phyloP scores from a whole-genome alignment of 202 grass and related monocot genomes.

The Sporobolus alterniflorus region DNA sequence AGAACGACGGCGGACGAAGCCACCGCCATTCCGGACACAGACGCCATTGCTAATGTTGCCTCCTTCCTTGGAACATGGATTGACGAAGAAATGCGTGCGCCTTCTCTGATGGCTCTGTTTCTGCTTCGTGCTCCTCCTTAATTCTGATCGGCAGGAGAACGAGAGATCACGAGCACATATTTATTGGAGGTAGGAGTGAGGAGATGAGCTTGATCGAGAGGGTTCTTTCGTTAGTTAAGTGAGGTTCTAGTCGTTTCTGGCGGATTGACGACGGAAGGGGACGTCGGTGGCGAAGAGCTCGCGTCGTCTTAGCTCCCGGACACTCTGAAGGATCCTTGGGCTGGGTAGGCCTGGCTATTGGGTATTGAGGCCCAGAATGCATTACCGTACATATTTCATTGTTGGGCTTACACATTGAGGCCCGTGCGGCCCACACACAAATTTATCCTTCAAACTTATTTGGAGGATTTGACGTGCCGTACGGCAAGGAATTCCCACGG shows the following conservation, averaged over 20 bases:
- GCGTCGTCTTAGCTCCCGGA: background rate
- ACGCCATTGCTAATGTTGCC: background rate
- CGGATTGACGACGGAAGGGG: background rate
- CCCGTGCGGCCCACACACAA: background rate
- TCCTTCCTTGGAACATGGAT: background rate
- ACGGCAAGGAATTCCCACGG: too few species aligned
- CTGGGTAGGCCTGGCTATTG: background rate
- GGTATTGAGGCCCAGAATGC: background rate
- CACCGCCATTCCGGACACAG: background rate
- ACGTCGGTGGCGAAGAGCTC: background rate
- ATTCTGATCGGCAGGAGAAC: background rate
- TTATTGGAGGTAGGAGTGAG: background rate
- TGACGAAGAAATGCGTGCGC: background rate
- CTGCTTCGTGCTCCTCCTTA: background rate
- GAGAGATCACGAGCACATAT: background rate
- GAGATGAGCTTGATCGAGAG: background rate
- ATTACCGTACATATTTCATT: background rate
- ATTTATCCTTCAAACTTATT: too few species aligned
- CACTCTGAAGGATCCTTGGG: background rate
- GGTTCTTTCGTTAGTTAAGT: background rate
- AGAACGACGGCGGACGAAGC: background rate
- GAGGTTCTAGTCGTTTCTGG: background rate
- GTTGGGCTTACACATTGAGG: background rate
- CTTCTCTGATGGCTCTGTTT: background rate
- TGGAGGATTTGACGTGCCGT: too few species aligned